These are phyloP conservation scores for Clavispora carvajalis DNA, from an alignment of 805 yeast genomes.

Conservation along the genomic window DNA sequence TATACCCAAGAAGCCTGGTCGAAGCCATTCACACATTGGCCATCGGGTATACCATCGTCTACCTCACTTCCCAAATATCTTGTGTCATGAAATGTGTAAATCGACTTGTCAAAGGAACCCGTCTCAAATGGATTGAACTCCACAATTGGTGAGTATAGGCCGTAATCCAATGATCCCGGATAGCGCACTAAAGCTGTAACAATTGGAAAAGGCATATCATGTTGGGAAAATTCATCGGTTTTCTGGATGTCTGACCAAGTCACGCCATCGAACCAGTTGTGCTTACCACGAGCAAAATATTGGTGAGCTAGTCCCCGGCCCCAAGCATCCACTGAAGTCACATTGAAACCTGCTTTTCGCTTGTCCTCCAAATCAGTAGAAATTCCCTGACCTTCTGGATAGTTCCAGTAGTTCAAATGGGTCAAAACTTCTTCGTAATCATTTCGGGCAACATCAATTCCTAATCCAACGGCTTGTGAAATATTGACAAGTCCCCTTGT, in stretches of 20 bases:
- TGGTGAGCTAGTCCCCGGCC: conserved; percentile 71
- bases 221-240: conserved; percentile 22
- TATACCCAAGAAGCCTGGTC: conserved; percentile 37
- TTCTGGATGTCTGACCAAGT: conserved; percentile 32
- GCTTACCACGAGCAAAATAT: conserved; percentile 35
- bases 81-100: conserved; percentile 34
- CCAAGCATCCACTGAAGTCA: conserved; percentile 76
- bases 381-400: conserved; percentile 40
- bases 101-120: conserved; percentile 37
- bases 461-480: conserved; percentile 7
- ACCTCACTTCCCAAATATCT: conserved; percentile 33
- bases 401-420: conserved; percentile 27
- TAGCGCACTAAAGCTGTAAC: conserved; percentile 31
- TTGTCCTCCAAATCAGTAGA: conserved; percentile 45
- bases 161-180: conserved; percentile 27
- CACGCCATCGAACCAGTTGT: conserved; percentile 23
- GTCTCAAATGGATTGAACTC: conserved; percentile 40
- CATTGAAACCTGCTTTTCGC: conserved; percentile 55
- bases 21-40: conserved; percentile 28
- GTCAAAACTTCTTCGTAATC: conserved; percentile 22
- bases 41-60: conserved; percentile 25
- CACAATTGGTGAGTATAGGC: conserved; percentile 33
- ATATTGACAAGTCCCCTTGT: conserved; percentile 26
- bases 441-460: conserved; percentile 17
- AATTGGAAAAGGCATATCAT: conserved; percentile 39